Conservation (phyloP, 169 alveolate species). For the Plasmodium gonderi region DNA sequence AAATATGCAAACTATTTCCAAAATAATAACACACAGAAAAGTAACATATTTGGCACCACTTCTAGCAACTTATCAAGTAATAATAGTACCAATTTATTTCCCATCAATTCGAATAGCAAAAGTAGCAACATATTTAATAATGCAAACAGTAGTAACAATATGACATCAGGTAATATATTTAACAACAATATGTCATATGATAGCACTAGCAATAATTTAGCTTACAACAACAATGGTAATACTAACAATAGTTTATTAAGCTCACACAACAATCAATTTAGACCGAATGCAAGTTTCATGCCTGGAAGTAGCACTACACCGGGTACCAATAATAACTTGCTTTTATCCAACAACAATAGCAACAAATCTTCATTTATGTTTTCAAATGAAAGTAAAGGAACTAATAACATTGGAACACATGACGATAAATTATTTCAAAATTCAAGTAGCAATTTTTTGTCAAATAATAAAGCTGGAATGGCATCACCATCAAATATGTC, state of each 20-base stretch:
- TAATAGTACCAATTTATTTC: not conserved
- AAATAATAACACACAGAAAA: not conserved
- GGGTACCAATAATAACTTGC: not conserved
- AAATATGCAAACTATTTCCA: not conserved
- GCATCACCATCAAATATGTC: not conserved
- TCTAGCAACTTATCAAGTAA: not conserved
- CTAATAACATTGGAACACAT: not conserved
- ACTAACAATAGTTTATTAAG: not conserved
- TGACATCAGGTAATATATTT: not conserved
- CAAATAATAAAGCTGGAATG: not conserved
- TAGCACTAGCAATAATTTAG: not conserved
- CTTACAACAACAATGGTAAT: not conserved
- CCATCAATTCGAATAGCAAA: not conserved
- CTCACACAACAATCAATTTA: not conserved
- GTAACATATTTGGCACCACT: not conserved
- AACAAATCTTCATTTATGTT: slow-evolving; percentile 23
- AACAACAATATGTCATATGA: not conserved
- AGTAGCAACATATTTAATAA: slow-evolving; percentile 15
- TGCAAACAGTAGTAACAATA: not conserved
- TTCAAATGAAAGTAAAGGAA: slow-evolving; percentile 10
- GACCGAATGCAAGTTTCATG: not conserved
- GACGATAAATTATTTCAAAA: slow-evolving; percentile 22
- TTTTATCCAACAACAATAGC: not conserved
- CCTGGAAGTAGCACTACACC: not conserved
- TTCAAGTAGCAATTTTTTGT: not conserved